Percentiles rank a stretch among this genome's conserved stretches.
Evolutionary conservation across 148 eudicot genomes (phyloP).

Genomic region (Amaranthus palmeri): DNA sequence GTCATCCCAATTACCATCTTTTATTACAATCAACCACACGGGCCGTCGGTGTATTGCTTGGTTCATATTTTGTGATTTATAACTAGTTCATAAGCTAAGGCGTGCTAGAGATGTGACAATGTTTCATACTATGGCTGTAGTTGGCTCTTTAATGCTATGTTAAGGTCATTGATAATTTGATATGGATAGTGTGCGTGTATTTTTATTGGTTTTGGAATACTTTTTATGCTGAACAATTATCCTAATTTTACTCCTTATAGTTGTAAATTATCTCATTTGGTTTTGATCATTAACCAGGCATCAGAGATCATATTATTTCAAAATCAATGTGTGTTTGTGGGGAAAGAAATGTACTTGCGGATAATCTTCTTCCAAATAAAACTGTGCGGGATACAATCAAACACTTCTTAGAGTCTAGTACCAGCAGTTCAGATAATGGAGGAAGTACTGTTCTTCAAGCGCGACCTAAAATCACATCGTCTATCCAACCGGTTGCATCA

Average conservation of each 20-base stretch:
- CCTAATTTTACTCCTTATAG: not conserved
- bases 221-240: not conserved
- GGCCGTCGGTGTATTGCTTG: too few relatives aligned
- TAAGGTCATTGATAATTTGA: too few relatives aligned
- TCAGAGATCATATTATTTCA: slow-evolving; percentile 73
- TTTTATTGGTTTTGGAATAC: too few relatives aligned
- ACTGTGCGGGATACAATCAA: slow-evolving; percentile 79
- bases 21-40: too few relatives aligned
- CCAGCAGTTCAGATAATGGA: slow-evolving; percentile 63
- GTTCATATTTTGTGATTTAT: too few relatives aligned
- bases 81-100: too few relatives aligned
- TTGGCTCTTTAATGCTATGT: too few relatives aligned
- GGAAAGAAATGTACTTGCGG: slow-evolving; percentile 69
- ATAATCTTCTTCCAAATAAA: slow-evolving; percentile 80
- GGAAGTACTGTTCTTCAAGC: slow-evolving; percentile 70
- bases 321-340: slow-evolving; percentile 85
- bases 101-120: too few relatives aligned
- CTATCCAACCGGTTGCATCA: slow-evolving; percentile 68
- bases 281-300: slow-evolving; percentile 47
- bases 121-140: too few relatives aligned
- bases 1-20: too few relatives aligned
- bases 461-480: slow-evolving; percentile 60
- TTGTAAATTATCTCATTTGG: not conserved
- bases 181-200: too few relatives aligned
- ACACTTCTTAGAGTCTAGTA: slow-evolving; percentile 70